A percentile compares a stretch with the other conserved stretches of the same genome.
phyloP scores from a whole-genome alignment of 257 asterid species.

The Solanum megistacrolobum region DNA sequence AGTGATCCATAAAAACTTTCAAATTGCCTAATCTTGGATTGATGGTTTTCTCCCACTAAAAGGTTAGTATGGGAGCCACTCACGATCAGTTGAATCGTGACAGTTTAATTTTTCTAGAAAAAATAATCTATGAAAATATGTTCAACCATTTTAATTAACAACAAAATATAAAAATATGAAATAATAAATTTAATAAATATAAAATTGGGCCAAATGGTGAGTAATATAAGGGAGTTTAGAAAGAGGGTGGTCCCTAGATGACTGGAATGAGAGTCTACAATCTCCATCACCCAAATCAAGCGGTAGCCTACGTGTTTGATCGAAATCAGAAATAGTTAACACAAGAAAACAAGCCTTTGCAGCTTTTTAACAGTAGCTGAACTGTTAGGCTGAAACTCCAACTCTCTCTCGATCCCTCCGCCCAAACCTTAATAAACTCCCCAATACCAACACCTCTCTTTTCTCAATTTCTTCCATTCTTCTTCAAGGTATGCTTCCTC shows the following conservation, averaged over 20 bases:
- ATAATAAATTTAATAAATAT: too few relatives aligned
- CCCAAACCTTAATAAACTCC: neutral
- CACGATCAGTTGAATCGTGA: too few relatives aligned
- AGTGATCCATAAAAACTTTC: too few relatives aligned
- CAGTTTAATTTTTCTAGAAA: too few relatives aligned
- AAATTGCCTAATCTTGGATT: too few relatives aligned
- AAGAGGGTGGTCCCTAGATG: neutral
- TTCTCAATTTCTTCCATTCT: neutral
- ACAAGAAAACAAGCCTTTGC: neutral
- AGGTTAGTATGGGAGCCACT: too few relatives aligned
- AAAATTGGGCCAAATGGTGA: neutral
- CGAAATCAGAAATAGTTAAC: neutral
- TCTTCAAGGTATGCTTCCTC: neutral
- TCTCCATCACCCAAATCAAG: neutral
- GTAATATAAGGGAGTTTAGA: neutral
- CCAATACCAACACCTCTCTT: neutral
- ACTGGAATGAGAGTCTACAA: neutral
- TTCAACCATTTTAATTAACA: too few relatives aligned
- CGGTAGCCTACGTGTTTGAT: slow-evolving; percentile 3
- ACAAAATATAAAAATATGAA: too few relatives aligned
- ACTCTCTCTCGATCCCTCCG: slow-evolving; percentile 16
- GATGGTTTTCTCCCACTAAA: too few relatives aligned
- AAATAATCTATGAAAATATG: too few relatives aligned
- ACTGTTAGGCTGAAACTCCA: slow-evolving; percentile 14
- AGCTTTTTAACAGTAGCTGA: neutral